A percentile compares a stretch with the other conserved stretches of the same genome.
These are phyloP conservation scores for Nevesoporus exiguus DNA, from an alignment of 768 basidiomycete genomes.

Conservation along the genomic window DNA sequence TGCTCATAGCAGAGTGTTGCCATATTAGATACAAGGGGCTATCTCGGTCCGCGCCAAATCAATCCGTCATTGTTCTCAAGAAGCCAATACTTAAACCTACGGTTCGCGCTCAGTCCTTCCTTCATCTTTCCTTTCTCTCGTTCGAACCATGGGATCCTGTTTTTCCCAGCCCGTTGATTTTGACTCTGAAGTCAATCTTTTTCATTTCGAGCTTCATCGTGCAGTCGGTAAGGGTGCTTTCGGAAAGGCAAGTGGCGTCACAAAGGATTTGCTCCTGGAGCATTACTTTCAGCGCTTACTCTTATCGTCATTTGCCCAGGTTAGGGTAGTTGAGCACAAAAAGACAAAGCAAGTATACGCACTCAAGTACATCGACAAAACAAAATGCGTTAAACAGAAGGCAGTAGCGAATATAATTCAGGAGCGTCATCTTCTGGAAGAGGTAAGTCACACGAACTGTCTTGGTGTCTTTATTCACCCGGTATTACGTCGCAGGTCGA, in stretches of 20 bases:
- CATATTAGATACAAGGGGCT: conserved; percentile 25
- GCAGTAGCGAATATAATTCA: conserved; percentile 93
- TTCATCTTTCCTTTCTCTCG: conserved; percentile 33
- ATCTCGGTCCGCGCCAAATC: conserved; percentile 22
- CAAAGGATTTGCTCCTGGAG: neutral
- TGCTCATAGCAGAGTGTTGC: conserved; percentile 1
- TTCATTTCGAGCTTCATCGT: conserved; percentile 94
- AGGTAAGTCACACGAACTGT: conserved; percentile 48
- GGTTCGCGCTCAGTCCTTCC: conserved; percentile 21
- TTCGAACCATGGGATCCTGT: conserved; percentile 54
- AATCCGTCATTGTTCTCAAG: conserved; percentile 34
- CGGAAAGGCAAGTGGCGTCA: conserved; percentile 69
- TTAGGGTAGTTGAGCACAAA: conserved; percentile 96
- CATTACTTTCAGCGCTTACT: neutral
- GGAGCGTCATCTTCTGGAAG: conserved; percentile 87
- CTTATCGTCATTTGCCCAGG: conserved; percentile 42
- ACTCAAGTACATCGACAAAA: conserved; percentile 97
- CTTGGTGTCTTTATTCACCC: conserved; percentile 9
- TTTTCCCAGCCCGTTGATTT: conserved; percentile 82
- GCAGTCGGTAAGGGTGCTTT: conserved; percentile 97
- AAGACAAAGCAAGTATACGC: conserved; percentile 89
- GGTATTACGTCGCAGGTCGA: conserved; percentile 54
- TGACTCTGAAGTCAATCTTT: conserved; percentile 80
- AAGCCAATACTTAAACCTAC: conserved; percentile 24
- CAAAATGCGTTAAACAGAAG: conserved; percentile 85